phyloP scores from a whole-genome alignment of 495 filamentous ascomycete species.

The Hypomontagnella submonticulosa region DNA sequence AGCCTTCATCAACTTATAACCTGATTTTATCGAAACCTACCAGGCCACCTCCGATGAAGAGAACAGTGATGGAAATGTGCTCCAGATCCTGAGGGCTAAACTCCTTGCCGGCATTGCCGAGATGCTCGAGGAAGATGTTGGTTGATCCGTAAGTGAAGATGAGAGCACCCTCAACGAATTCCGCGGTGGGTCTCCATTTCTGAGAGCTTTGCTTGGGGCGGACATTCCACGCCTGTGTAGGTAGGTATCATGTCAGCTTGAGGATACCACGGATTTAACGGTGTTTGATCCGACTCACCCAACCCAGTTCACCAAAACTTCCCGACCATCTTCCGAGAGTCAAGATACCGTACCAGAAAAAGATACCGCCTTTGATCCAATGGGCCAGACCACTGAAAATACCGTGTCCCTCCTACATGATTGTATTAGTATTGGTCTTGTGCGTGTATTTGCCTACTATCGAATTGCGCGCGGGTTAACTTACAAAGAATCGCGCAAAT shows the following conservation, averaged over 20 bases:
- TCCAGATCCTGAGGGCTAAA: conserved; percentile 88
- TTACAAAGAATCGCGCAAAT: conserved; percentile 67
- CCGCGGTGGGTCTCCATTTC: conserved; percentile 77
- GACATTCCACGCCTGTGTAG: conserved; percentile 84
- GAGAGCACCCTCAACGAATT: conserved; percentile 87
- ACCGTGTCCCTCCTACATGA: conserved; percentile 60
- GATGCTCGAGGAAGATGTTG: conserved; percentile 94
- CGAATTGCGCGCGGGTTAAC: conserved; percentile 39
- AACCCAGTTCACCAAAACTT: conserved; percentile 89
- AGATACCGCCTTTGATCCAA: conserved; percentile 96
- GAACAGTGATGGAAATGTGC: conserved; percentile 89
- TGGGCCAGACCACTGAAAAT: conserved; percentile 92
- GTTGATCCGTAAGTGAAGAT: conserved; percentile 90
- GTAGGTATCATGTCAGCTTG: conserved; percentile 15
- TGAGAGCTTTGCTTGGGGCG: conserved; percentile 73
- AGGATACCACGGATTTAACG: conserved; percentile 9
- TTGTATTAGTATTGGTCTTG: conserved; percentile 28
- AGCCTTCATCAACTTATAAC: conserved; percentile 11
- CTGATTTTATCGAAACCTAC: conserved; percentile 59
- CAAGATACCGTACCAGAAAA: conserved; percentile 92
- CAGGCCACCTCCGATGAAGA: conserved; percentile 96
- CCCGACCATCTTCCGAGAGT: conserved; percentile 92
- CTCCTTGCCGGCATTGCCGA: conserved; percentile 72
- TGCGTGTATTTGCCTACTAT: too few relatives aligned
- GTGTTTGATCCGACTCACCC: conserved; percentile 61